Evolutionary conservation across 306 rosid genomes (phyloP).

Genomic region (Vigna reflexopilosa): DNA sequence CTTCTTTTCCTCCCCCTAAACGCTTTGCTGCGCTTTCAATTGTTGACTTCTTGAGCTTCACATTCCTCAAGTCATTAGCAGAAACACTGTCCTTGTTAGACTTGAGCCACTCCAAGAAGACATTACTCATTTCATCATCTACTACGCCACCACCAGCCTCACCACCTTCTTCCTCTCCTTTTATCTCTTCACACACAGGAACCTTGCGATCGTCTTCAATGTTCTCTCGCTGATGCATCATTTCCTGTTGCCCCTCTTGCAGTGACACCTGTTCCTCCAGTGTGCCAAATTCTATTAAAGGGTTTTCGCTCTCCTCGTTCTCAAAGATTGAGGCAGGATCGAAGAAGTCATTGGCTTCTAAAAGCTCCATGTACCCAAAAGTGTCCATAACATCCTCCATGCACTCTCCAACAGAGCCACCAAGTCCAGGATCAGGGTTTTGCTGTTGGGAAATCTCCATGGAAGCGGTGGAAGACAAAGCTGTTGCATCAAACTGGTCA

Average conservation of each 20-base stretch:
- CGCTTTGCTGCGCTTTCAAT: conserved; percentile 85
- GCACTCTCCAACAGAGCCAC: conserved; percentile 48
- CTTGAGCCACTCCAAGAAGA: conserved; percentile 92
- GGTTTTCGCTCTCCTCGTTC: conserved; percentile 50
- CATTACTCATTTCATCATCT: conserved; percentile 75
- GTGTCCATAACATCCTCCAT: conserved; percentile 79
- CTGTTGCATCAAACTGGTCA: conserved; percentile 39
- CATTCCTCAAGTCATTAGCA: conserved; percentile 85
- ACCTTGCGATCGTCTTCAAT: conserved; percentile 29
- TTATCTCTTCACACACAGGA: conserved; percentile 37
- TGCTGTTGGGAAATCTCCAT: conserved; percentile 61
- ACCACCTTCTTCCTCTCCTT: conserved; percentile 25
- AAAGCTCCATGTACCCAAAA: conserved; percentile 83
- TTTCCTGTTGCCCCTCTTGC: conserved; percentile 35
- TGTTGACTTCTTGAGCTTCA: conserved; percentile 78
- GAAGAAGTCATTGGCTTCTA: conserved; percentile 66
- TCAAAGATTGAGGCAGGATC: conserved; percentile 69
- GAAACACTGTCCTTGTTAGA: conserved; percentile 80
- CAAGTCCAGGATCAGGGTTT: conserved; percentile 13
- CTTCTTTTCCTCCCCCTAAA: conserved; percentile 92
- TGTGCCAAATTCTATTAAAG: conserved; percentile 53
- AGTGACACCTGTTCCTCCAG: conserved; percentile 32
- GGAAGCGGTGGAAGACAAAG: conserved; percentile 69
- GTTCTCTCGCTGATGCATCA: conserved; percentile 4
- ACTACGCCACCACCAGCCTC: conserved; percentile 25